Evolutionary conservation across 345 rosid species (phyloP).

Genomic region (Sisymbrium irio): DNA sequence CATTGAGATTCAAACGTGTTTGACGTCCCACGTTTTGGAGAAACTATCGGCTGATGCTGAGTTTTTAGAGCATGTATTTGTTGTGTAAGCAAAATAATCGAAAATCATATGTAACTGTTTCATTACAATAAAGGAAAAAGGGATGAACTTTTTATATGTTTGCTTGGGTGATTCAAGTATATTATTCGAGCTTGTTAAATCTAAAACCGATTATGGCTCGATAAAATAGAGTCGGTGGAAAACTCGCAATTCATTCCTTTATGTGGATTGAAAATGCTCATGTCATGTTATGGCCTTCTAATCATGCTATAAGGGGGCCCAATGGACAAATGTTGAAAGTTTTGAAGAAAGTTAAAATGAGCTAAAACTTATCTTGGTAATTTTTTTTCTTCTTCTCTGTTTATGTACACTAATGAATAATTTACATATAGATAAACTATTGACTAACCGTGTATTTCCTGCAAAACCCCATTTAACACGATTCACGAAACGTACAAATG

Average conservation of each 20-base stretch:
- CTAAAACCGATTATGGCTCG: too few relatives aligned
- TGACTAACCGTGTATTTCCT: not conserved
- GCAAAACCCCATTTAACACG: not conserved
- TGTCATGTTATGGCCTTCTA: not conserved
- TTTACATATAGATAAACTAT: not conserved
- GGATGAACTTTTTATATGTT: not conserved
- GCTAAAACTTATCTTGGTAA: too few relatives aligned
- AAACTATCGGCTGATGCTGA: not conserved
- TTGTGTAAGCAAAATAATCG: not conserved
- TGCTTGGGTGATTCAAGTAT: not conserved
- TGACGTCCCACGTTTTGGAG: not conserved
- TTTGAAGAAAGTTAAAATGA: not conserved
- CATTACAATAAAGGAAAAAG: too few relatives aligned
- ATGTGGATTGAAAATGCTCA: not conserved
- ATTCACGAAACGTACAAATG: conserved; percentile 1
- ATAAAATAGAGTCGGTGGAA: too few relatives aligned
- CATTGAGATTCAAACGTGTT: not conserved
- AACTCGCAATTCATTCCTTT: too few relatives aligned
- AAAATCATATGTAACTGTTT: not conserved
- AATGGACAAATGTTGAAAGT: not conserved
- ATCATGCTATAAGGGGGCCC: not conserved
- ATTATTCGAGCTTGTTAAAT: too few relatives aligned
- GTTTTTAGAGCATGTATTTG: not conserved
- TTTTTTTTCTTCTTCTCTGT: not conserved
- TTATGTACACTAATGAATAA: too few relatives aligned